phyloP scores from a whole-genome alignment of 495 filamentous ascomycete species.

The Penicillium psychrofluorescens region DNA sequence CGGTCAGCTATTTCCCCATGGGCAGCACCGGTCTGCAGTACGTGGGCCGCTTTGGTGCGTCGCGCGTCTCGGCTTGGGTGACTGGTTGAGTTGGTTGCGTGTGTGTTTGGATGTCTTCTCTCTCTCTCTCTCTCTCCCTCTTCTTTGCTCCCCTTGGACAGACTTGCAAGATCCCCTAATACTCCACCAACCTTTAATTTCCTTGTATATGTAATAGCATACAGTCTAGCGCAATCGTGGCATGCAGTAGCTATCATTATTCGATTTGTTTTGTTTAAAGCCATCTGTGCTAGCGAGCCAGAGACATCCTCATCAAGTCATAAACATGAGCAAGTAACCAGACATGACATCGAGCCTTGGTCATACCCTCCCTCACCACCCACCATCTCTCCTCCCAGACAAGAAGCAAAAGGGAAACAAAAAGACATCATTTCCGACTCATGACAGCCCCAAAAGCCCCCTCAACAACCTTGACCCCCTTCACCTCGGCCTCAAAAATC shows the following conservation, averaged over 20 bases:
- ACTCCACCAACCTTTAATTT: not conserved
- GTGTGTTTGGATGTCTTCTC: not conserved
- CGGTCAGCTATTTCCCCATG: conserved; percentile 98
- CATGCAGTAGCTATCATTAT: too few species aligned
- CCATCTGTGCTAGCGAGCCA: too few species aligned
- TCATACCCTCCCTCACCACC: too few species aligned
- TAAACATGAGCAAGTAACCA: too few species aligned
- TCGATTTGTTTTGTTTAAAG: too few species aligned
- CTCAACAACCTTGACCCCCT: conserved; percentile 35
- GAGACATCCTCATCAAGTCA: too few species aligned
- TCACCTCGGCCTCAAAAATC: conserved; percentile 37
- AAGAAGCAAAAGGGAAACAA: conserved; percentile 1
- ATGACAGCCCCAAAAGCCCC: conserved; percentile 37
- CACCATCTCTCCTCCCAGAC: not conserved
- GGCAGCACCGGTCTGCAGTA: conserved; percentile 82
- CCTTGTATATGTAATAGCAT: not conserved
- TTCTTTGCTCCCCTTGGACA: too few species aligned
- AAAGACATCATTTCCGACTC: conserved; percentile 28
- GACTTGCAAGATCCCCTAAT: not conserved
- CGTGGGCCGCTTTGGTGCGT: conserved; percentile 76
- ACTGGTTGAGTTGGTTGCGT: conserved; percentile 45
- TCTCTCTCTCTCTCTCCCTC: not conserved
- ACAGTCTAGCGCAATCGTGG: too few species aligned
- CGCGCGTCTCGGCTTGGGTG: conserved; percentile 84
- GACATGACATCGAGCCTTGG: too few species aligned